These are phyloP conservation scores for Agarophyton chilense DNA, from an alignment of 23 red algal genomes.

Conservation along the genomic window DNA sequence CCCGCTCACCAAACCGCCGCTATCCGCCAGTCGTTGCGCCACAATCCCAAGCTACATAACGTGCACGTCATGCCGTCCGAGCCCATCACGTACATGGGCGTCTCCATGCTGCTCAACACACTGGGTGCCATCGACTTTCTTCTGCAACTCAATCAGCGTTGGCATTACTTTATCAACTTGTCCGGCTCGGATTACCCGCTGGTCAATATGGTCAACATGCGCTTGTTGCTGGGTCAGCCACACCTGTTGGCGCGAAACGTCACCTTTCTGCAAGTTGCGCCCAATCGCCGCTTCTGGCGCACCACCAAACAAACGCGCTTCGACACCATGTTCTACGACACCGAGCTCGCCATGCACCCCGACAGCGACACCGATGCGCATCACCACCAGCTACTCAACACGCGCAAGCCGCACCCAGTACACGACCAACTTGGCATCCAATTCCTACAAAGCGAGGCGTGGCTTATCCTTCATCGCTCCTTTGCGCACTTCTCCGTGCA, in stretches of 20 bases:
- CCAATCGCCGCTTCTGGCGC: neutral
- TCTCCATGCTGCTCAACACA: constrained; percentile 87
- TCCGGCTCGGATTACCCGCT: constrained; percentile 81
- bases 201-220: constrained; percentile 37
- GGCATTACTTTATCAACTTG: constrained; percentile 82
- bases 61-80: constrained; percentile 42
- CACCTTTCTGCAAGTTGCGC: constrained; percentile 40
- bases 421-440: neutral
- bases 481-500: constrained; percentile 50
- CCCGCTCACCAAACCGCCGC: neutral
- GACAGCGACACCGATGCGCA: no score
- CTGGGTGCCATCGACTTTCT: constrained; percentile 60
- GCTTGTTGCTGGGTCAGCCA: constrained; percentile 50
- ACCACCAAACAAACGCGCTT: constrained; percentile 31
- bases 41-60: constrained; percentile 18
- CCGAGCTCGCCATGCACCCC: neutral
- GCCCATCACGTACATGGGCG: constrained; percentile 58
- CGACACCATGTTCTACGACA: constrained; percentile 30
- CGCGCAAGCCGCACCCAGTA: neutral
- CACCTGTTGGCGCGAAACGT: constrained; percentile 1
- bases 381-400: neutral
- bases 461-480: constrained; percentile 69
- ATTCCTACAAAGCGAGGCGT: constrained; percentile 59
- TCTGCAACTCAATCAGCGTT: constrained; percentile 2
- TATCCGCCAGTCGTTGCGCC: neutral